These are phyloP conservation scores for Barnettozyma vustinii DNA, from an alignment of 805 yeast species.

Conservation along the genomic window DNA sequence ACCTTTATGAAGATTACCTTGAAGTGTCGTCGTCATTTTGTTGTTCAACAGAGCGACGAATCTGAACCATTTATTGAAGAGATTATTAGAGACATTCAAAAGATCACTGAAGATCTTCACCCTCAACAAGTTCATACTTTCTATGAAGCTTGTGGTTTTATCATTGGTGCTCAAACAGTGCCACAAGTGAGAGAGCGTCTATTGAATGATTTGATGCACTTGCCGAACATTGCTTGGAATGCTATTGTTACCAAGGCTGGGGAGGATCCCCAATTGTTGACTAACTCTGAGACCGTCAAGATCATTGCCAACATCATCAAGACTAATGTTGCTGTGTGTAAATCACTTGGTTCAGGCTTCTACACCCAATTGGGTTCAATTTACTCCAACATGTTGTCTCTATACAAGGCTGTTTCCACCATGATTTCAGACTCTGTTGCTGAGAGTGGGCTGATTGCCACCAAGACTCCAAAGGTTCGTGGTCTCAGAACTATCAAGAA, in stretches of 20 bases:
- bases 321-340: slow-evolving; percentile 92
- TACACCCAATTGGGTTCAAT: slow-evolving; percentile 82
- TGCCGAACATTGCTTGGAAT: slow-evolving; percentile 94
- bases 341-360: slow-evolving; percentile 90
- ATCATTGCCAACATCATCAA: slow-evolving; percentile 90
- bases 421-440: slow-evolving; percentile 81
- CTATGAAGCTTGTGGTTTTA: slow-evolving; percentile 95
- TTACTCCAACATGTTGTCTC: slow-evolving; percentile 82
- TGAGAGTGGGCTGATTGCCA: slow-evolving; percentile 77
- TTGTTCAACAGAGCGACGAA: slow-evolving; percentile 80
- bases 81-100: slow-evolving; percentile 76
- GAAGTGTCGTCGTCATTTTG: slow-evolving; percentile 94
- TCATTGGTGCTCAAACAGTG: slow-evolving; percentile 80
- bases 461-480: slow-evolving; percentile 92
- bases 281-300: slow-evolving; percentile 80
- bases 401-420: slow-evolving; percentile 82
- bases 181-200: slow-evolving; percentile 64
- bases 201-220: slow-evolving; percentile 72
- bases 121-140: slow-evolving; percentile 98
- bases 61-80: slow-evolving; percentile 87
- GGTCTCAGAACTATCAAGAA: slow-evolving; percentile 94
- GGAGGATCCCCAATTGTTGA: slow-evolving; percentile 72
- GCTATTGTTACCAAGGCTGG: slow-evolving; percentile 82
- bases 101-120: slow-evolving; percentile 84
- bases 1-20: slow-evolving; percentile 93